Percentiles rank a stretch among this genome's conserved stretches.
These are phyloP conservation scores for Paxillus ammoniavirescens DNA, from an alignment of 768 basidiomycete genomes.

Conservation along the genomic window DNA sequence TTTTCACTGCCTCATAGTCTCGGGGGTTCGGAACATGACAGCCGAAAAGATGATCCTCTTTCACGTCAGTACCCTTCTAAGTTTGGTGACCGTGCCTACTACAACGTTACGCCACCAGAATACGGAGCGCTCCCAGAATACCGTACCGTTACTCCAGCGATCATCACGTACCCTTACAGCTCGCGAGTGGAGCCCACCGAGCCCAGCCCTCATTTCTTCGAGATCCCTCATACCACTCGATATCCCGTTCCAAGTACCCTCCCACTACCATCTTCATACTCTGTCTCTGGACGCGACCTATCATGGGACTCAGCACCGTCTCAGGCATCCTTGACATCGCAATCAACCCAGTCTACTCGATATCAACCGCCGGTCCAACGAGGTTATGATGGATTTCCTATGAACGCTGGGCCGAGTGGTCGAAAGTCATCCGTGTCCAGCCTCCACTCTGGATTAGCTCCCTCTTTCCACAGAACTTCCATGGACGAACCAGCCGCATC, in stretches of 20 bases:
- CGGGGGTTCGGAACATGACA: conserved; percentile 20
- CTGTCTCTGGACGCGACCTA: conserved; percentile 4
- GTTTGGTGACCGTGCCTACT: conserved; percentile 9
- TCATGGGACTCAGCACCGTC: conserved; percentile 3
- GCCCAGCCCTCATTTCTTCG: conserved; percentile 22
- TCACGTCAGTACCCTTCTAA: conserved; percentile 3
- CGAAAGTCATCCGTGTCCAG: conserved; percentile 11
- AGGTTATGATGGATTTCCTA: conserved; percentile 10
- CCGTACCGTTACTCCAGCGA: conserved; percentile 8
- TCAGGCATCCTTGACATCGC: conserved; percentile 5
- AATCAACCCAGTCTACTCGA: not conserved
- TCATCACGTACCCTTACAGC: conserved; percentile 11
- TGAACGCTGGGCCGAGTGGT: conserved; percentile 5
- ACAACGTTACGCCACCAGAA: conserved; percentile 9
- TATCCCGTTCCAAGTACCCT: conserved; percentile 25
- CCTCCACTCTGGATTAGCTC: conserved; percentile 9
- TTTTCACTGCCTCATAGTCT: conserved; percentile 28
- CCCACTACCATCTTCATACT: conserved; percentile 7
- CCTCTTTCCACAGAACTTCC: conserved; percentile 4
- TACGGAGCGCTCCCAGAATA: conserved; percentile 14
- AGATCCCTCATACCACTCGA: conserved; percentile 26
- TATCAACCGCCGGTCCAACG: conserved; percentile 2
- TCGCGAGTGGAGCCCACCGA: conserved; percentile 12
- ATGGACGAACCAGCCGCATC: conserved; percentile 3
- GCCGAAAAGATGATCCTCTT: conserved; percentile 9